Percentiles rank a stretch among this genome's conserved stretches.
phyloP scores from a whole-genome alignment of 306 rosid species.

The Arachis stenosperma region DNA sequence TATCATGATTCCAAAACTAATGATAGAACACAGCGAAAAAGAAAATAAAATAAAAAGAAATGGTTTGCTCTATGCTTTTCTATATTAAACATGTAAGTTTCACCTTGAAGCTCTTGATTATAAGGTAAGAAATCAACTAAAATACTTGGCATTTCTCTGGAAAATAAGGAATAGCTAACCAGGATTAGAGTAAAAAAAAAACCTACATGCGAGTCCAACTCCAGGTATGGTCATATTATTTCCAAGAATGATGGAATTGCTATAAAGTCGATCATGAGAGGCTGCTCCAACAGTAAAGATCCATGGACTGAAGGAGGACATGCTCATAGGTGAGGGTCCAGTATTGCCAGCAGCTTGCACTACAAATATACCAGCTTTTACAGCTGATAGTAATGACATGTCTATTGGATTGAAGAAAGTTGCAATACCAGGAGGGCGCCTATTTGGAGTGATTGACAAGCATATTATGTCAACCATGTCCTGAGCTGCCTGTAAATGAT shows the following conservation, averaged over 20 bases:
- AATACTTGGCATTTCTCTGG: background rate
- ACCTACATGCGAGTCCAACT: constrained; percentile 93
- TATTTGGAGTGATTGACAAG: constrained; percentile 92
- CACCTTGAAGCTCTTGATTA: background rate
- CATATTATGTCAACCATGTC: constrained; percentile 90
- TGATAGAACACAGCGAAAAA: background rate
- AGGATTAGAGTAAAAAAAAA: constrained; percentile 31
- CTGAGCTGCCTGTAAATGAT: constrained; percentile 81
- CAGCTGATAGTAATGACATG: constrained; percentile 93
- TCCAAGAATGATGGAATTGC: constrained; percentile 84
- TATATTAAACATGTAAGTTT: background rate
- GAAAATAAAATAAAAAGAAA: background rate
- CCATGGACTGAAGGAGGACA: constrained; percentile 99
- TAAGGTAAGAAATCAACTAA: constrained; percentile 2
- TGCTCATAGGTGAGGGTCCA: constrained; percentile 93
- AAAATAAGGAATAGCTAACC: constrained; percentile 33
- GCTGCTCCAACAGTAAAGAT: constrained; percentile 90
- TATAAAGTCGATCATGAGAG: constrained; percentile 79
- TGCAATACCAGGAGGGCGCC: constrained; percentile 91
- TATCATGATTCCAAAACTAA: background rate
- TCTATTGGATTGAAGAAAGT: constrained; percentile 97
- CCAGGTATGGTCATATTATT: constrained; percentile 82
- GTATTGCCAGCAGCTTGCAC: constrained; percentile 99
- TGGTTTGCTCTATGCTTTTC: background rate
- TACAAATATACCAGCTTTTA: constrained; percentile 89